phyloP scores from a whole-genome alignment of 768 basidiomycete genomes.

The Trametes gibbosa region DNA sequence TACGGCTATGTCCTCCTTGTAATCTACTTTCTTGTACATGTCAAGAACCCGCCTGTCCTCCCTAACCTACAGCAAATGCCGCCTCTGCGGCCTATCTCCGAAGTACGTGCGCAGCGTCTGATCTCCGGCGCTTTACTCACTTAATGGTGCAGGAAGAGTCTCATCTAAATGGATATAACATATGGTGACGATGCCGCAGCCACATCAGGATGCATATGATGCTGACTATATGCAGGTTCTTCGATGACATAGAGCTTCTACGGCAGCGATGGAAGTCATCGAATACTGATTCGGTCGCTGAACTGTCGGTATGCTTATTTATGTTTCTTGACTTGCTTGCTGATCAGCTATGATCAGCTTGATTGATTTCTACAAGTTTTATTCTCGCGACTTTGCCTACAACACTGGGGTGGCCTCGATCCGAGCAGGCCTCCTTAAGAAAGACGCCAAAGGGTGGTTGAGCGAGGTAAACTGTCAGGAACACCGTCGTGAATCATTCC shows the following conservation, averaged over 20 bases:
- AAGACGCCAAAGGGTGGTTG: constrained; percentile 93
- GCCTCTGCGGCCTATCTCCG: constrained; percentile 81
- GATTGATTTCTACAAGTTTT: constrained; percentile 98
- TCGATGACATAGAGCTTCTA: constrained; percentile 93
- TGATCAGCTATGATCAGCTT: constrained; percentile 48
- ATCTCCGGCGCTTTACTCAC: constrained; percentile 15
- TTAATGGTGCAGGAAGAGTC: constrained; percentile 61
- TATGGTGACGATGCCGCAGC: constrained; percentile 47
- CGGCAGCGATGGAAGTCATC: constrained; percentile 92
- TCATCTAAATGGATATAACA: constrained; percentile 77
- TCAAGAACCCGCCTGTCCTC: constrained; percentile 94
- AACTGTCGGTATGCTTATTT: constrained; percentile 58
- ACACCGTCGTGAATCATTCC: not conserved
- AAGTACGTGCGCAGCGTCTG: constrained; percentile 41
- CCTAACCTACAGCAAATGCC: constrained; percentile 97
- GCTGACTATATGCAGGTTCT: constrained; percentile 61
- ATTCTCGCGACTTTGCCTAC: constrained; percentile 89
- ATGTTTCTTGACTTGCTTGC: constrained; percentile 1
- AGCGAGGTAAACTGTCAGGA: constrained; percentile 64
- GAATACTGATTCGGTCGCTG: constrained; percentile 89
- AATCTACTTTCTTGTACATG: constrained; percentile 96
- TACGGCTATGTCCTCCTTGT: constrained; percentile 98
- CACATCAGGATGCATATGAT: not conserved
- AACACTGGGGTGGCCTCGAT: constrained; percentile 91
- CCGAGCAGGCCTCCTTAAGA: constrained; percentile 82